phyloP scores from a whole-genome alignment of 441 rosid genomes.

The Mallotus japonicus region DNA sequence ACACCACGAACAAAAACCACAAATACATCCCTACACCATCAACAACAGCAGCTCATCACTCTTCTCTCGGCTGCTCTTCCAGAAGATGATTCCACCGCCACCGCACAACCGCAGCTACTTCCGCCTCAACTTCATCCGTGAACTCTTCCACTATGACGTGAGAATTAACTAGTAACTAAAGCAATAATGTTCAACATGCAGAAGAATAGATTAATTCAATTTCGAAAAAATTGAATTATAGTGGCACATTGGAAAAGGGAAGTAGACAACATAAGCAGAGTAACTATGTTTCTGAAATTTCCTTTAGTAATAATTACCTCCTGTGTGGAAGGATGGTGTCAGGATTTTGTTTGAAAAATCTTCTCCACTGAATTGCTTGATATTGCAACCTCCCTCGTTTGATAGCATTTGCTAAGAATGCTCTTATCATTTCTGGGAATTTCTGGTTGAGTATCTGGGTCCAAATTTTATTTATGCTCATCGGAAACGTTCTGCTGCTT shows the following conservation, averaged over 20 bases:
- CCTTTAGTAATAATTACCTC: too few relatives aligned
- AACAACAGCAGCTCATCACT: too few relatives aligned
- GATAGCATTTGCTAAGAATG: slow-evolving; percentile 3
- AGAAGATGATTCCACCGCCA: too few relatives aligned
- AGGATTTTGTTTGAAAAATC: slow-evolving; percentile 15
- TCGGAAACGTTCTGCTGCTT: slow-evolving; percentile 24
- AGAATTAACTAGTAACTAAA: not conserved
- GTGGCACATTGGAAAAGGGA: not conserved
- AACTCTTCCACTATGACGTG: not conserved
- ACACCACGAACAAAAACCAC: too few relatives aligned
- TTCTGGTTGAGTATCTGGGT: slow-evolving; percentile 14
- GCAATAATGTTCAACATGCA: not conserved
- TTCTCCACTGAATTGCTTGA: slow-evolving; percentile 11
- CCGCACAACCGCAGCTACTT: too few relatives aligned
- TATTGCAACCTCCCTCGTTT: slow-evolving; percentile 13
- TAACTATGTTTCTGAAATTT: not conserved
- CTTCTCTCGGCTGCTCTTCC: too few relatives aligned
- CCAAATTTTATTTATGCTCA: slow-evolving; percentile 24
- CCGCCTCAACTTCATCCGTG: too few relatives aligned
- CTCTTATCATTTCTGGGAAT: slow-evolving; percentile 17
- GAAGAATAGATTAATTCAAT: not conserved
- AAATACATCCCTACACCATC: too few relatives aligned
- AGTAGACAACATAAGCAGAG: not conserved
- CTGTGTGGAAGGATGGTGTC: not conserved
- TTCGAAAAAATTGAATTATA: too few relatives aligned